Base-by-base conservation (phyloP, 139 green algal species). In the Chlorella sp. region DNA sequence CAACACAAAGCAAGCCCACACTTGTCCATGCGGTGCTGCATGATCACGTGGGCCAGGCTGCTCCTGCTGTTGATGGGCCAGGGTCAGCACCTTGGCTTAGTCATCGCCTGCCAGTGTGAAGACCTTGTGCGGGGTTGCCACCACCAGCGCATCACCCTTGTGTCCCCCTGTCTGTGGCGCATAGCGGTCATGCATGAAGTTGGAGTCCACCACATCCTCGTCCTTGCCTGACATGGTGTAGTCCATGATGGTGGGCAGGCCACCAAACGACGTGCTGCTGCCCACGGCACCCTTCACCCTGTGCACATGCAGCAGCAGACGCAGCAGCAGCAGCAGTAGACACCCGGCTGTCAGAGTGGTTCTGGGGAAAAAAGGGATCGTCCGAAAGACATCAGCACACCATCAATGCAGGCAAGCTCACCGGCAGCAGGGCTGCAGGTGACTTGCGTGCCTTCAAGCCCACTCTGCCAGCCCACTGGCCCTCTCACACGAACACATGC, bases 221-320 rank as follows among this genome's bases (percentile, higher is more conserved):
- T 83, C 73, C 79, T 94, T 94, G 55, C 81, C 64, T 1, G 87
- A 86, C 14, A 97, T 65, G n/a, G 86, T 76, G 83, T 97, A 97
- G 64, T 90, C 87, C 62, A 87, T 93, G 73, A 78, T 82, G 0
- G 89, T 93, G 34, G 93, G 93, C 65, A 97, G 80, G 2, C 89
- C 89, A 31, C 88, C 91, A 63, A 86, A 87, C 0, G 83, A 88
- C 49, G 87, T 74, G 20, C 74, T 62, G 32, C 85, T 81, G 4
- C 71, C 75, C 20, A 82, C 67, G 14, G 85, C 77, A 3, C 74
- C 32, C 79, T 88, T 89, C 20, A 94, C 85, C 35, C 69, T 76
- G 34, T 50, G 77, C 75, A 96, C 94, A 78, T 96, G 95, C 92
- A 91, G 95, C 5, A 94, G 2, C 61, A 67, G 27, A n/a, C 35